Percentiles rank a stretch among this genome's conserved stretches.
Evolutionary conservation across 2,329 filamentous ascomycete genomes (phyloP).

Genomic region (Colletotrichum tanaceti): DNA sequence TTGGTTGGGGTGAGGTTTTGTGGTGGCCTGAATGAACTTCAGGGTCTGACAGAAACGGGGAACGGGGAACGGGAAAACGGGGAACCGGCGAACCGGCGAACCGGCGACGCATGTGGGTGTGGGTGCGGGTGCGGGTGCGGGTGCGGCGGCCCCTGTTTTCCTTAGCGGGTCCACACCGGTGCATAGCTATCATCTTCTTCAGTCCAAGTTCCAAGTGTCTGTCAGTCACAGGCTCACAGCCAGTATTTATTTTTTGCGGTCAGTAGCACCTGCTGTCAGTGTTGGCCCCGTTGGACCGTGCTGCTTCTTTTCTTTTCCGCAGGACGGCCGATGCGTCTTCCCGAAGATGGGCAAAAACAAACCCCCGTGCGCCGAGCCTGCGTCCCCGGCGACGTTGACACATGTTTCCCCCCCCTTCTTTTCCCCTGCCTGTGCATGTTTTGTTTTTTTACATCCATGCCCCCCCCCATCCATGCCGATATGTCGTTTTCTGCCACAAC

Average conservation of each 20-base stretch:
- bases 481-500: slow-evolving; percentile 3
- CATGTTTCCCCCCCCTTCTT: not conserved
- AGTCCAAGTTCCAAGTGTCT: not conserved
- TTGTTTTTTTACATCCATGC: too few relatives aligned
- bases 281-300: not conserved
- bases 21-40: not conserved
- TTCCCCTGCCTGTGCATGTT: slow-evolving; percentile 1
- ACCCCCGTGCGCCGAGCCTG: slow-evolving; percentile 1
- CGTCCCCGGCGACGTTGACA: slow-evolving; percentile 33
- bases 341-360: not conserved
- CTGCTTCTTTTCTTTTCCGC: not conserved
- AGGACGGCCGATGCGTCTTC: not conserved
- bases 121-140: not conserved
- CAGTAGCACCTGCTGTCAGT: too few relatives aligned
- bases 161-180: not conserved
- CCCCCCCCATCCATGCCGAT: not conserved
- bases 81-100: slow-evolving; percentile 23
- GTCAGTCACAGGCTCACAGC: too few relatives aligned
- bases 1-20: not conserved
- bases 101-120: slow-evolving; percentile 13
- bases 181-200: not conserved
- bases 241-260: too few relatives aligned
- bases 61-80: slow-evolving; percentile 15
- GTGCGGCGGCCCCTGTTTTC: not conserved
- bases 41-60: not conserved